Base-by-base conservation (phyloP, 345 rosid species). In the Jatropha curcas region DNA sequence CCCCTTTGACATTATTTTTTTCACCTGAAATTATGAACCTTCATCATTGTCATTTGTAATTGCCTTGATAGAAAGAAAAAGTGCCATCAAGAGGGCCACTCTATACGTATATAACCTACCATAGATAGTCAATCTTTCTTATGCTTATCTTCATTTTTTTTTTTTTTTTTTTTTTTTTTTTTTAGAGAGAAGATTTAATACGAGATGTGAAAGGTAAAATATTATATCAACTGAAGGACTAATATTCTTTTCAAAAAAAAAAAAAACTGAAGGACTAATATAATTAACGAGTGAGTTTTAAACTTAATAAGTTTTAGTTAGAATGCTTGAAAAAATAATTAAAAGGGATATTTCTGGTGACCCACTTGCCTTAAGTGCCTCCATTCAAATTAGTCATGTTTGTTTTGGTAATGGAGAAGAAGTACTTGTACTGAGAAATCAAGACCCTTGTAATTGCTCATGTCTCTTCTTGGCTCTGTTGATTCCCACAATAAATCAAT, bases 401-500 rank as follows among this genome's bases (percentile, higher is more conserved):
- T 31, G 57, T 63, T 57, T 31, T 59, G 39, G 3, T 9, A 25
- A 64, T 45, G 33, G 72, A 46, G 51, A 46, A 60, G 62, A 60
- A 67, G 22, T 43, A 56, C 5, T 45, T 34, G 5, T 0, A 14
- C 33, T 4, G 19, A 73, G 61, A 70, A 75, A 74, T 74, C 52
- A 71, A 69, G 63, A 57, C 70, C 75, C 67, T 75, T 70, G 71
- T 69, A 73, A 67, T 76, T 71, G 88, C 82, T 63, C 25, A 25
- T 24, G 71, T 83, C 83, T 71, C 73, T 73, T 82, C 83, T 61
- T 77, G 86, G 77, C 79, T 67, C 60, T 5, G 41, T 73, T 80
- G 84, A 82, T 83, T 80, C 80, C 86, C 70, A 79, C 83, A 80
- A 61, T 52, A n/a, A 80, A 65, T 79, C 51, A 71, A 61, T 56